phyloP scores from a whole-genome alignment of 2,329 filamentous ascomycete species.

The Paracorniculantispora psalliotae region DNA sequence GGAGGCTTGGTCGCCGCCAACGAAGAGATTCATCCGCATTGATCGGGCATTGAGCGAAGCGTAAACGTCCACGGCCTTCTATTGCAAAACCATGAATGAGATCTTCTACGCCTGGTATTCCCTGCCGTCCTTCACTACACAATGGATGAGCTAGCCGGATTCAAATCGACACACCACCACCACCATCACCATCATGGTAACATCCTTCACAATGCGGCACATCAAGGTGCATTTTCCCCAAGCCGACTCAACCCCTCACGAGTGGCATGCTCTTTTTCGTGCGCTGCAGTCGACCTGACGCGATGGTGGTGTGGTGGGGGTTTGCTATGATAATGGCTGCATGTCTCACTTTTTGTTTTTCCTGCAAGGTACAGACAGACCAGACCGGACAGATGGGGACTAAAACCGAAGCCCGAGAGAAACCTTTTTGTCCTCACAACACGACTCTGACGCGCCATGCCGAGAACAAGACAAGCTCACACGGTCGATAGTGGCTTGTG shows the following conservation, averaged over 20 bases:
- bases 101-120: neutral
- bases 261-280: neutral
- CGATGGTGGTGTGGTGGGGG: neutral
- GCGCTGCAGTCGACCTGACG: neutral
- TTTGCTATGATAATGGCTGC: neutral
- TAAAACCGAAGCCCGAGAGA: too few species aligned
- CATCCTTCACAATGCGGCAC: neutral
- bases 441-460: neutral
- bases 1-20: too few species aligned
- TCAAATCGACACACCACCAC: constrained; percentile 1
- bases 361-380: constrained; percentile 1
- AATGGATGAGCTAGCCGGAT: too few species aligned
- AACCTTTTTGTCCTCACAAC: neutral
- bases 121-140: neutral
- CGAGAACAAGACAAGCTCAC: neutral
- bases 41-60: too few species aligned
- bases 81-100: neutral
- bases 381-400: too few species aligned
- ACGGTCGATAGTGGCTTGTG: neutral
- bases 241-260: neutral
- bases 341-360: neutral
- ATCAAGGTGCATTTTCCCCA: neutral
- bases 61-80: neutral
- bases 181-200: neutral
- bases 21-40: too few species aligned